Percentiles rank a stretch among this genome's conserved stretches.
These are phyloP conservation scores for Schizosaccharomyces osmophilus DNA, from an alignment of 805 yeast genomes.

Conservation along the genomic window DNA sequence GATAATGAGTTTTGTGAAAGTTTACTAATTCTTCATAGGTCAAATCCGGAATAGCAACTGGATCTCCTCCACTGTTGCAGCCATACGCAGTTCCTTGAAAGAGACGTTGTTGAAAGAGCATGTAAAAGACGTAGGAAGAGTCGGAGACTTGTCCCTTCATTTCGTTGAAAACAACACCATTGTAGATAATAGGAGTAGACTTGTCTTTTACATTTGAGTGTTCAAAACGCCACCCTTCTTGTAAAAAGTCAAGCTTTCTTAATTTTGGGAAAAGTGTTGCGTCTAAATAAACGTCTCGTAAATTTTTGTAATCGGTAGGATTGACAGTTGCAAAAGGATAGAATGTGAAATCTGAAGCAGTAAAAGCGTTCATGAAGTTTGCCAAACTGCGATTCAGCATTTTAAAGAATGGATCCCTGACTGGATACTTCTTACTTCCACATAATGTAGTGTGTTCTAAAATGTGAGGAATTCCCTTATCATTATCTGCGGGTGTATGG, in stretches of 20 bases:
- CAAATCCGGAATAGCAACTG: constrained; percentile 48
- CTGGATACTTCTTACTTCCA: constrained; percentile 78
- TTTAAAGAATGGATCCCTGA: constrained; percentile 90
- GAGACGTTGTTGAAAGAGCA: constrained; percentile 54
- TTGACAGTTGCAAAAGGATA: constrained; percentile 94
- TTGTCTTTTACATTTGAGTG: constrained; percentile 29
- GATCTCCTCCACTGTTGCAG: constrained; percentile 87
- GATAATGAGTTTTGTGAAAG: constrained; percentile 56
- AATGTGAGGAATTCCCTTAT: constrained; percentile 91
- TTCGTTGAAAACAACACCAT: constrained; percentile 93
- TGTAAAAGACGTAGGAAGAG: constrained; percentile 64
- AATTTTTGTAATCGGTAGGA: constrained; percentile 48
- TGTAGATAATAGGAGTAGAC: constrained; percentile 39
- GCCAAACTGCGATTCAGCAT: constrained; percentile 88
- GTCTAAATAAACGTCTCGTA: constrained; percentile 70
- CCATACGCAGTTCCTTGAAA: constrained; percentile 39
- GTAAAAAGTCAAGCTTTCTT: constrained; percentile 57
- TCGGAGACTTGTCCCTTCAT: constrained; percentile 92
- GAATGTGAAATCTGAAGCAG: constrained; percentile 87
- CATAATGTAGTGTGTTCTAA: constrained; percentile 88
- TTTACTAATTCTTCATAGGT: constrained; percentile 50
- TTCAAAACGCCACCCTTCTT: constrained; percentile 96
- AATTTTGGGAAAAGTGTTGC: constrained; percentile 66
- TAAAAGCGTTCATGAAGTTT: constrained; percentile 96
- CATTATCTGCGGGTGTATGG: constrained; percentile 82